Percentiles rank a stretch among this genome's conserved stretches.
Conservation (phyloP, 1,284 basidiomycete species). For the Irpex rosettiformis region DNA sequence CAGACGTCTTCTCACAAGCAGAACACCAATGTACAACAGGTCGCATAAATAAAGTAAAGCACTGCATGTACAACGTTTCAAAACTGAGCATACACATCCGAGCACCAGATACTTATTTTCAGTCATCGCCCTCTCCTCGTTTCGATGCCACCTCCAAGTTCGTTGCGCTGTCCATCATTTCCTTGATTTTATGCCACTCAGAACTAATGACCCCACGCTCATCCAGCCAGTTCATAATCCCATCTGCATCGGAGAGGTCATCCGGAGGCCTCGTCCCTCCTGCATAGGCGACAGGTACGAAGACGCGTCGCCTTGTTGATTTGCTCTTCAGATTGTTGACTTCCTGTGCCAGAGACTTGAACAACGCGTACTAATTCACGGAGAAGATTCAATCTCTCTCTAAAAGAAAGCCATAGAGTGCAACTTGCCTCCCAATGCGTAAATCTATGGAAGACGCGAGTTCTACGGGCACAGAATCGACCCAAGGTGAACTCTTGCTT, state of each 20-base stretch:
- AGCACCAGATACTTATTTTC: no score
- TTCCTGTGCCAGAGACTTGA: conserved; percentile 50
- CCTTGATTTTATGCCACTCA: conserved; percentile 65
- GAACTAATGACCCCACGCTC: conserved; percentile 60
- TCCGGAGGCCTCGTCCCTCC: conserved; percentile 54
- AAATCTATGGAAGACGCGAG: conserved; percentile 69
- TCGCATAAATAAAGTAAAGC: no score
- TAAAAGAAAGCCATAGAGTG: not conserved
- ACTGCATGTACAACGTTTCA: no score
- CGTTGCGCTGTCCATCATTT: conserved; percentile 69
- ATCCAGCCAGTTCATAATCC: conserved; percentile 80
- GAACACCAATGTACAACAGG: no score
- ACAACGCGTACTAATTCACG: conserved; percentile 56
- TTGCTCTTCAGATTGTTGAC: conserved; percentile 43
- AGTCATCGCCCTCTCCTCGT: conserved; percentile 38
- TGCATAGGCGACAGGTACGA: conserved; percentile 53
- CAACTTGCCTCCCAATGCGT: conserved; percentile 82
- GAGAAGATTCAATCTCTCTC: not conserved
- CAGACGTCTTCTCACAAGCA: no score
- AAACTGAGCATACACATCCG: no score
- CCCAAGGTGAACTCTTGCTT: conserved; percentile 54
- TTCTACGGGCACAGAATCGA: conserved; percentile 70
- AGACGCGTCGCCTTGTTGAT: conserved; percentile 30
- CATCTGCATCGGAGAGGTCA: conserved; percentile 68
- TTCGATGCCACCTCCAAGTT: conserved; percentile 53